Evolutionary conservation across 1,284 basidiomycete species (phyloP), one percentile per base, ranked within the genome.

Genomic region (Tetrapyrgos nigripes): DNA sequence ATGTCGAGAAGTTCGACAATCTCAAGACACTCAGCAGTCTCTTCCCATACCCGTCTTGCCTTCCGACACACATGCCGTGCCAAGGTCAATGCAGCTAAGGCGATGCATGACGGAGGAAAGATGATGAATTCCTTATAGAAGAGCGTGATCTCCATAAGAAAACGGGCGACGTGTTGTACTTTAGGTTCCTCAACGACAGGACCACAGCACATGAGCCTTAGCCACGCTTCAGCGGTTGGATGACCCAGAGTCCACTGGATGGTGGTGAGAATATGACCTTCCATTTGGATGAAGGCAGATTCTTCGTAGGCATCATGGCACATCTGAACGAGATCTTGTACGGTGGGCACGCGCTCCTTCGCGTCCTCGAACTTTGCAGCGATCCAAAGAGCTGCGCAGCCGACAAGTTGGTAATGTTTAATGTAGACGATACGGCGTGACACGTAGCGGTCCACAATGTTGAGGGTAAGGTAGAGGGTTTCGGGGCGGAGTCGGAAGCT

Each of bases 321-420:
- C 77, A 98, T 96, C 70, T 95, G 91, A 56, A 89, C 90, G 58
- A 99, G 88, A 67, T 99, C 97, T 69, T 92, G 87, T 8, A 98
- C 93, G 1, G 94, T 93, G 10, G 97, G 97, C 2, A 99, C 96
- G 61, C 95, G 93, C 73, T 99, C 97, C 79, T 99, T 99, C 44
- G 96, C 92, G 72, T 99, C 97, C 78, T 99, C 97, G 69, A 97
- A 99, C 79, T 99, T 99, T 68, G 97, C 93, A 4, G 97, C 97
- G 67, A 99, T 98, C 95, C 97, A 97, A 4, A 99, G 84, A 21
- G 97, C 96, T 13, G 97, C 94, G 70, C 97, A 99, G 31, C 97
- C 97, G 54, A 99, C 97, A 53, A 99, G 92, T 73, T 99, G 97
- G 75, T 98, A 99, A 78, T 99, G 97, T 76, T 97, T 97, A 81